These are phyloP conservation scores for Taphrina wiesneri DNA, from an alignment of 1,139 yeast species.

Conservation along the genomic window DNA sequence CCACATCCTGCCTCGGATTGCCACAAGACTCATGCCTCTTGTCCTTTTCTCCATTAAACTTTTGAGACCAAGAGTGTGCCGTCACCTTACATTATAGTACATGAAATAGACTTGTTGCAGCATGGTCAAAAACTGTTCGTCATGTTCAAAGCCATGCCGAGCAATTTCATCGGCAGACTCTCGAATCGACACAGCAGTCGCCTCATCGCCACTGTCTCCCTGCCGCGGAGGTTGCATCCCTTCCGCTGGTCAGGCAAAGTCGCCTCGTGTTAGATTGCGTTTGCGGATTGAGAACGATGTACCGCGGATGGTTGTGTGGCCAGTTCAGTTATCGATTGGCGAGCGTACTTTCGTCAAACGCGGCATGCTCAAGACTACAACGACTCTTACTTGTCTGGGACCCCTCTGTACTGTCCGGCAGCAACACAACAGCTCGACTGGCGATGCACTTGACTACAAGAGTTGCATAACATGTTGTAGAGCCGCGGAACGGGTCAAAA, in stretches of 20 bases:
- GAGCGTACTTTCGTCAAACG: neutral
- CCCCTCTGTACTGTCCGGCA: no score
- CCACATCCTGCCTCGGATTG: slow-evolving; percentile 61
- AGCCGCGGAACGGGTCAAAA: neutral
- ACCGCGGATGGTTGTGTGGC: neutral
- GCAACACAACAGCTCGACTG: neutral
- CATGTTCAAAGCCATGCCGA: slow-evolving; percentile 80
- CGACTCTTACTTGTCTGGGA: neutral
- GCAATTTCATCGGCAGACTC: slow-evolving; percentile 17
- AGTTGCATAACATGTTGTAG: neutral
- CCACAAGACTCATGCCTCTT: slow-evolving; percentile 91
- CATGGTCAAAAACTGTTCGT: slow-evolving; percentile 65
- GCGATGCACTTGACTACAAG: neutral
- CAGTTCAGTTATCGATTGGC: neutral
- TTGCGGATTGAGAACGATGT: neutral
- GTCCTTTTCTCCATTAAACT: slow-evolving; percentile 50
- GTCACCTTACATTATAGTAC: slow-evolving; percentile 54
- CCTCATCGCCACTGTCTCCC: neutral
- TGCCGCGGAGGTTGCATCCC: neutral
- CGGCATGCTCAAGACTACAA: neutral
- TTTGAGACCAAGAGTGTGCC: neutral
- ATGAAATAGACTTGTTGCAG: slow-evolving; percentile 70
- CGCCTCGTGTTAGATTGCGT: no score
- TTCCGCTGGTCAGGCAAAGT: neutral
- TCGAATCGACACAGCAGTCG: neutral